phyloP scores from a whole-genome alignment of 331 rosid species.

The Malus hybrid region DNA sequence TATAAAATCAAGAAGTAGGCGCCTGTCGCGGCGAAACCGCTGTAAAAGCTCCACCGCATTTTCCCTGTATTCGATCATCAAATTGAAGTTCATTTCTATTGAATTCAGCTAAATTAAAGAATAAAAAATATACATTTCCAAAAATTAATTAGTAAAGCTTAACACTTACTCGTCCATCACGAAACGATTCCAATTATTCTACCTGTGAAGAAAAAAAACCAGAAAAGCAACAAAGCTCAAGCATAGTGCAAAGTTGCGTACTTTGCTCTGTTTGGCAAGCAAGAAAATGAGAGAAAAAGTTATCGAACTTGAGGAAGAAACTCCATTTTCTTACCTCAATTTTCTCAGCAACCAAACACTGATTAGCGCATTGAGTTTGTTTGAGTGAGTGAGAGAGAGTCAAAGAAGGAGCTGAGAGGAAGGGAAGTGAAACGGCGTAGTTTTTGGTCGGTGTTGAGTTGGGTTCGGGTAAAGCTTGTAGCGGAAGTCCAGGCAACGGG shows the following conservation, averaged over 20 bases:
- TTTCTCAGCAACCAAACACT: neutral
- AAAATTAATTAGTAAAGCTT: neutral
- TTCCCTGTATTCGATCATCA: conserved; percentile 49
- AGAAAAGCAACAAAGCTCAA: neutral
- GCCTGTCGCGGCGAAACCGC: conserved; percentile 81
- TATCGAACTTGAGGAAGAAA: neutral
- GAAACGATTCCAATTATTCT: conserved; percentile 5
- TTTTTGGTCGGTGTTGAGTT: neutral
- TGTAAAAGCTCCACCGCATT: conserved; percentile 71
- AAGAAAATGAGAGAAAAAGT: neutral
- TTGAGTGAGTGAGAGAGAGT: neutral
- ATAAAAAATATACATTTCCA: neutral
- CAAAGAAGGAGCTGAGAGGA: neutral
- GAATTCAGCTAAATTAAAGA: neutral
- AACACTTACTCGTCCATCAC: conserved; percentile 25
- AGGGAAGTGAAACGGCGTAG: neutral
- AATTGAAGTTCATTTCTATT: neutral
- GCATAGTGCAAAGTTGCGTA: neutral
- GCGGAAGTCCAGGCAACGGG: neutral
- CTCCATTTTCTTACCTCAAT: neutral
- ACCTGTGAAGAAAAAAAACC: neutral
- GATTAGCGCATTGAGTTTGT: neutral
- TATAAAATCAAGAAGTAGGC: conserved; percentile 78
- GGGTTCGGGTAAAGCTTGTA: neutral
- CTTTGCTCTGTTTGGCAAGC: neutral